A percentile compares a stretch with the other conserved stretches of the same genome.
Evolutionary conservation across 2,329 filamentous ascomycete genomes (phyloP).

Genomic region (Truncatella angustata): DNA sequence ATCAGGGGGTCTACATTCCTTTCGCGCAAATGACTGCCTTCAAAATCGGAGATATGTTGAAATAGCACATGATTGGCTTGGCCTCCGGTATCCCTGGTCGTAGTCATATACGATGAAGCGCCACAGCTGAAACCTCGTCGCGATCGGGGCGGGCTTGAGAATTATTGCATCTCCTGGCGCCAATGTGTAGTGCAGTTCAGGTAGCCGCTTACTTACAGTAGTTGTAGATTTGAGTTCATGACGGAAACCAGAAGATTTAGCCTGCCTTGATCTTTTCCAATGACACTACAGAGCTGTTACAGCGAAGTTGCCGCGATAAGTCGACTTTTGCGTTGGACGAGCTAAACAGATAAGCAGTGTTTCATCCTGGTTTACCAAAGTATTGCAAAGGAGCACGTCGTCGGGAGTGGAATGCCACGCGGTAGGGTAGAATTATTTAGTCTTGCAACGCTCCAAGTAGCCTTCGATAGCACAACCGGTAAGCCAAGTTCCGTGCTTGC

Average conservation of each 20-base stretch:
- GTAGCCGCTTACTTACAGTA: no score
- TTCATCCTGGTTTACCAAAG: slow-evolving; percentile 2
- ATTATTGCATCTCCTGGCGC: no score
- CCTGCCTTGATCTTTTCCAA: not conserved
- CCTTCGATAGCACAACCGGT: not conserved
- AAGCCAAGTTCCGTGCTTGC: slow-evolving; percentile 6
- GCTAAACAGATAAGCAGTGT: slow-evolving; percentile 7
- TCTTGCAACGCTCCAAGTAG: not conserved
- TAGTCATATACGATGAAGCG: slow-evolving; percentile 27
- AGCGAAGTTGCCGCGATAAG: slow-evolving; percentile 13
- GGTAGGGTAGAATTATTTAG: not conserved
- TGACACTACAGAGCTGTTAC: not conserved
- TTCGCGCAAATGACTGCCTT: slow-evolving; percentile 23
- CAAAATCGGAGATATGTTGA: slow-evolving; percentile 19
- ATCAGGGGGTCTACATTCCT: slow-evolving; percentile 18
- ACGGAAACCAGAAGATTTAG: slow-evolving; percentile 2
- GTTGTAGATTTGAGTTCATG: not conserved
- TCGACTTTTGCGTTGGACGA: no score
- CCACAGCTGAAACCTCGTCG: slow-evolving; percentile 41
- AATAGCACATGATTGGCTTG: slow-evolving; percentile 27
- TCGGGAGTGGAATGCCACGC: not conserved
- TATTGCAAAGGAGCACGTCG: not conserved
- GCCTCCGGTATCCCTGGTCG: slow-evolving; percentile 20
- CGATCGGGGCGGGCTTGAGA: no score
- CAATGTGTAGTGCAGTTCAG: slow-evolving; percentile 10